A percentile compares a stretch with the other conserved stretches of the same genome.
Conservation (phyloP, 441 rosid species). For the Hura crepitans region DNA sequence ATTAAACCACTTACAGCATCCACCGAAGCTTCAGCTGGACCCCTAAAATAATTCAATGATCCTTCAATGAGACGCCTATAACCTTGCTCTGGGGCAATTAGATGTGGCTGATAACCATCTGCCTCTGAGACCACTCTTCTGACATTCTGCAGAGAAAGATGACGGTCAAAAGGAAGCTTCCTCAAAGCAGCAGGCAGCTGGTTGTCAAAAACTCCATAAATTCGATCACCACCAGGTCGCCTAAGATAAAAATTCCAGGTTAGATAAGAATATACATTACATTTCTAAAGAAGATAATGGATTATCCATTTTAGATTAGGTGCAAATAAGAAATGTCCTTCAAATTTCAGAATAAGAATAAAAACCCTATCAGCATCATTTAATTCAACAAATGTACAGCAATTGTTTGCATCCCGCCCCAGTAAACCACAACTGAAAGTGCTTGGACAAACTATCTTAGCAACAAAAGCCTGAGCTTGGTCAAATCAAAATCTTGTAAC, state of each 20-base stretch:
- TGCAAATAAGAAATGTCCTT: neutral
- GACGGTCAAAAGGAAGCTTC: slow-evolving; percentile 90
- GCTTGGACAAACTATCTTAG: too few species aligned
- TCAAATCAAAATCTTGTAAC: neutral
- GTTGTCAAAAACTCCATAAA: slow-evolving; percentile 92
- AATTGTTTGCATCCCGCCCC: neutral
- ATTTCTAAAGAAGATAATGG: neutral
- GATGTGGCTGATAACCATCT: slow-evolving; percentile 93
- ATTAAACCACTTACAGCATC: slow-evolving; percentile 61
- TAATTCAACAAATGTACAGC: slow-evolving; percentile 4
- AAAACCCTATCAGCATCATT: neutral
- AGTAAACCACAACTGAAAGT: neutral
- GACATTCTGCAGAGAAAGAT: slow-evolving; percentile 76
- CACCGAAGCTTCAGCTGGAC: slow-evolving; percentile 87
- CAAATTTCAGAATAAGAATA: neutral
- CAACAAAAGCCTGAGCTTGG: neutral
- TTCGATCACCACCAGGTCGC: slow-evolving; percentile 96
- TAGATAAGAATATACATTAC: slow-evolving; percentile 8
- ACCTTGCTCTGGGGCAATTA: slow-evolving; percentile 93
- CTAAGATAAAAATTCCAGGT: slow-evolving; percentile 33
- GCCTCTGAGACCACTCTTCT: slow-evolving; percentile 85
- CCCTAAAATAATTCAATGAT: slow-evolving; percentile 64
- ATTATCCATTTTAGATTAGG: neutral
- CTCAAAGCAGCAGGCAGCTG: slow-evolving; percentile 90
- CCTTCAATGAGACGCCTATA: slow-evolving; percentile 82